Conservation (phyloP, 495 filamentous ascomycete genomes). For the Neurospora cerealis region DNA sequence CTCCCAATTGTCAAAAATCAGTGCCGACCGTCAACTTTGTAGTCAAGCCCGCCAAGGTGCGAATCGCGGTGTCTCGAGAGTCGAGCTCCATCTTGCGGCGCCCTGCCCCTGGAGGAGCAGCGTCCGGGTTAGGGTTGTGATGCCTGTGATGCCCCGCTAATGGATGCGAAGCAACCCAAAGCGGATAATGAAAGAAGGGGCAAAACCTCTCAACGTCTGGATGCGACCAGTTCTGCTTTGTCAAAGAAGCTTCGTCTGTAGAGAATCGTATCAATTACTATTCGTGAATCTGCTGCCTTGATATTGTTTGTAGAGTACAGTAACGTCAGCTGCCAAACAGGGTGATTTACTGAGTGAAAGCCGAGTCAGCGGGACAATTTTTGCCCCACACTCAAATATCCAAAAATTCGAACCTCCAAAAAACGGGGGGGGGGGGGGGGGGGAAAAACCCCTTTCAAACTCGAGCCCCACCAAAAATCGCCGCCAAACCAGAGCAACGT, state of each 20-base stretch:
- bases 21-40: background rate
- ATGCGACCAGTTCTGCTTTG: background rate
- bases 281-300: background rate
- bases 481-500: slow-evolving; percentile 2
- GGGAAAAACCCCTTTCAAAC: no score
- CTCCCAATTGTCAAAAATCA: background rate
- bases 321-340: background rate
- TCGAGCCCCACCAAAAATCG: slow-evolving; percentile 20
- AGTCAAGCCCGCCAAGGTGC: background rate
- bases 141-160: background rate
- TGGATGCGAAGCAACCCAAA: background rate
- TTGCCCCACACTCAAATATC: slow-evolving; percentile 29
- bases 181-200: background rate
- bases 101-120: background rate
- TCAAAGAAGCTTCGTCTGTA: background rate
- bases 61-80: background rate
- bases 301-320: background rate
- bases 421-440: no score
- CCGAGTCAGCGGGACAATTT: slow-evolving; percentile 12
- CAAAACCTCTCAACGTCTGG: background rate
- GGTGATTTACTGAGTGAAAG: background rate
- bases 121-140: background rate
- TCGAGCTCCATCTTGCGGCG: background rate
- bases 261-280: background rate
- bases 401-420: slow-evolving; percentile 17